Base-by-base conservation (phyloP, 1,284 basidiomycete genomes). In the Erythrobasidium hasegawianum region DNA sequence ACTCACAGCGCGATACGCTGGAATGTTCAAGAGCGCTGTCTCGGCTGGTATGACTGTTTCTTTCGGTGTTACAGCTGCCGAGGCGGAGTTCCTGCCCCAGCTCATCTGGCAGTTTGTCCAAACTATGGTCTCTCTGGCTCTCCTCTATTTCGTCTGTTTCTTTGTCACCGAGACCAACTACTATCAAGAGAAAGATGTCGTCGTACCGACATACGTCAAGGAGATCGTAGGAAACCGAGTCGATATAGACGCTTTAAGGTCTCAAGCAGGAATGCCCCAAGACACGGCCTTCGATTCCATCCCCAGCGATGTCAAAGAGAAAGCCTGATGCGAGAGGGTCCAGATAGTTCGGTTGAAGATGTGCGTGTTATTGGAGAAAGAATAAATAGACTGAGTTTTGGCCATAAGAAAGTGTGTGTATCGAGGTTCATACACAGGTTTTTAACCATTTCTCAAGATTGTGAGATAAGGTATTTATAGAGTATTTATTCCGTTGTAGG, bases 81-180 rank as follows among this genome's bases (percentile, higher is more conserved):
- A 60, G 59, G 59, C 52, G 26, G 45, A 50, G 20, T 60, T 60
- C 47, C 49, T 60, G 26, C 45, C 45, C 11, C 59, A 60, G 49
- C 41, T 47, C 16, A 39, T 52, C 27, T 60, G 59, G 59, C 59
- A 60, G 24, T 26, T 47, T 2, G 33, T 49, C 5, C 59, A 60
- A 24, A 45, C 49, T 16, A 33, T 60, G 27, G 47, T 60, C 5
- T 60, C 59, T 18, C 49, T 60, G 24, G 59, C 59, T 1, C 38
- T 60, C 18, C 49, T 60, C n/a, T 60, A 38, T 18, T 60, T 60
- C 49, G 49, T 60, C 24, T 60, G 59, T 29, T 60, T 45, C 43
- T 60, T 60, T 47, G 49, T 60, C 47, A 60, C 45, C n/a, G 59
- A 60, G 47, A 60, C 59, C 7, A 60, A 60, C 29, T 60, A 60